These are phyloP conservation scores for Scheffersomyces spartinae DNA, from an alignment of 805 yeast genomes.

Conservation along the genomic window DNA sequence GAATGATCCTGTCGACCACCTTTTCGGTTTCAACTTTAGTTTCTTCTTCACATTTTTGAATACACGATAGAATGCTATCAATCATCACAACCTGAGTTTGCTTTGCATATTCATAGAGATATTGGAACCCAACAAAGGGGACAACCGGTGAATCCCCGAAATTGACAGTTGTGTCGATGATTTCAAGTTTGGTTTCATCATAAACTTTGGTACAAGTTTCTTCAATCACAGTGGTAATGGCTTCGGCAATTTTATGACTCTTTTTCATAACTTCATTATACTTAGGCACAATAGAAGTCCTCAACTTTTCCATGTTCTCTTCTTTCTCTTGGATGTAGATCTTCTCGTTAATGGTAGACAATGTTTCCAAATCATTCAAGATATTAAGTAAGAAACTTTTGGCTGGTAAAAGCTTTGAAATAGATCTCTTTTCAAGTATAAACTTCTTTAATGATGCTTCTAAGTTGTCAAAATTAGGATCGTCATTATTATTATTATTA, in stretches of 20 bases:
- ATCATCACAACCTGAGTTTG: constrained; percentile 60
- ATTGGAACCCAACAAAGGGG: constrained; percentile 50
- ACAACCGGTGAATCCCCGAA: constrained; percentile 43
- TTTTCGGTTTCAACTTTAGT: constrained; percentile 52
- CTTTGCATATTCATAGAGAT: constrained; percentile 56
- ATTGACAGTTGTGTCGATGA: constrained; percentile 38
- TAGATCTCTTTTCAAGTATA: constrained; percentile 77
- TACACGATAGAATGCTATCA: constrained; percentile 51
- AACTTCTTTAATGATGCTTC: constrained; percentile 81
- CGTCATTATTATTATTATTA: constrained; percentile 17
- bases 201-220: constrained; percentile 45
- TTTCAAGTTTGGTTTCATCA: constrained; percentile 42
- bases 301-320: constrained; percentile 36
- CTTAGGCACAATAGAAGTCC: constrained; percentile 45
- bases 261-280: constrained; percentile 42
- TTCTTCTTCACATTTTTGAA: constrained; percentile 50
- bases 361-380: constrained; percentile 47
- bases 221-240: constrained; percentile 56
- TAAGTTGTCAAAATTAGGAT: constrained; percentile 69
- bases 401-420: constrained; percentile 87
- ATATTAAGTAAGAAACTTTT: constrained; percentile 72
- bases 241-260: constrained; percentile 44
- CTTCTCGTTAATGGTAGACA: constrained; percentile 55
- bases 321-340: constrained; percentile 39
- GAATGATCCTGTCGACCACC: constrained; percentile 51